These are phyloP conservation scores for Yamadazyma atlantica DNA, from an alignment of 1,139 yeast genomes.

Conservation along the genomic window DNA sequence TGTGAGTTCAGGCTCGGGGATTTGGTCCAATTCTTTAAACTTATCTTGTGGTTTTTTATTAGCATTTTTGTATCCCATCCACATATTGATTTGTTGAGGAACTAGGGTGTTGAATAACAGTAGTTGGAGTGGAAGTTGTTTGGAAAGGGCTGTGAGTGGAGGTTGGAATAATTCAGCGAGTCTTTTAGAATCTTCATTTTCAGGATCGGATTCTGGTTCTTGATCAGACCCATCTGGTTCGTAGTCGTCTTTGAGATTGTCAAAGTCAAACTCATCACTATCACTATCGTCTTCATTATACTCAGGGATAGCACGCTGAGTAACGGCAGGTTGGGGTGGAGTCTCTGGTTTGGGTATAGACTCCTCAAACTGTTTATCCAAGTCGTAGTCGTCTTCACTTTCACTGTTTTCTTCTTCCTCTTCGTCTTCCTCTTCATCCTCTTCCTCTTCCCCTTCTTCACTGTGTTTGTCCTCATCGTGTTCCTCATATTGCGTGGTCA, in stretches of 20 bases:
- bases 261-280: conserved; percentile 33
- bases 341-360: conserved; percentile 4
- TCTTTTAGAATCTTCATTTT: neutral
- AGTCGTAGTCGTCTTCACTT: conserved; percentile 13
- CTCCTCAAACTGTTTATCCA: conserved; percentile 11
- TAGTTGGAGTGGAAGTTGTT: conserved; percentile 44
- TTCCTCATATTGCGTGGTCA: conserved; percentile 67
- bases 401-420: conserved; percentile 15
- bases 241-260: conserved; percentile 51
- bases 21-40: neutral
- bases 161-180: conserved; percentile 56
- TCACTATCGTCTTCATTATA: conserved; percentile 1
- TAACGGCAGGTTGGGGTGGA: conserved; percentile 2
- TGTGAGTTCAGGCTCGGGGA: neutral
- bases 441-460: conserved; percentile 24
- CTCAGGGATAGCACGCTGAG: neutral
- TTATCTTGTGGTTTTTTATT: neutral
- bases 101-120: conserved; percentile 38
- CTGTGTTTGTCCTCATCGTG: conserved; percentile 15
- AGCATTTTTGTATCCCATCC: conserved; percentile 54
- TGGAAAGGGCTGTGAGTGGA: conserved; percentile 52
- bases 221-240: conserved; percentile 31
- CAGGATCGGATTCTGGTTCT: conserved; percentile 14
- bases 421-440: conserved; percentile 17
- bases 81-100: conserved; percentile 72